Evolutionary conservation across 495 filamentous ascomycete genomes (phyloP).

Genomic region (Haplographium delicatum): DNA sequence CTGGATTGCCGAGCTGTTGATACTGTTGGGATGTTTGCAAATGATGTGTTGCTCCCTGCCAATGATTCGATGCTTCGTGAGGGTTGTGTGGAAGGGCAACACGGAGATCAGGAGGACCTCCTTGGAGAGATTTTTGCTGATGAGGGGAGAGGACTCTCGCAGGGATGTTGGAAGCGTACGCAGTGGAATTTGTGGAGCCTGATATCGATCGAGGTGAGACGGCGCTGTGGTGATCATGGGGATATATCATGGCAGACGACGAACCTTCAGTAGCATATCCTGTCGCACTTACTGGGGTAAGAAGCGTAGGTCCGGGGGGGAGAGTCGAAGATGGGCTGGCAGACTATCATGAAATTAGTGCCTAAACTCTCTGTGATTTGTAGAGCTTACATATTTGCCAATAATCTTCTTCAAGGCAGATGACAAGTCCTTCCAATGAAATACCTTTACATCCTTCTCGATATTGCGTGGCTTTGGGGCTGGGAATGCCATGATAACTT

Average conservation of each 20-base stretch:
- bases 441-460: constrained; percentile 98
- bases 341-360: constrained; percentile 22
- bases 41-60: constrained; percentile 16
- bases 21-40: constrained; percentile 10
- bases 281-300: constrained; percentile 23
- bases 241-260: constrained; percentile 17
- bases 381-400: constrained; percentile 80
- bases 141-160: constrained; percentile 23
- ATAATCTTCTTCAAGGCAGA: constrained; percentile 94
- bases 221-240: constrained; percentile 18
- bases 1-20: constrained; percentile 4
- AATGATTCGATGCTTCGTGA: constrained; percentile 15
- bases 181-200: constrained; percentile 18
- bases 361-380: not conserved
- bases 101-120: constrained; percentile 25
- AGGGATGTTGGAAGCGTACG: constrained; percentile 14
- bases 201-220: constrained; percentile 23
- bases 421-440: constrained; percentile 82
- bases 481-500: constrained; percentile 96
- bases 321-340: constrained; percentile 28
- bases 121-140: constrained; percentile 14
- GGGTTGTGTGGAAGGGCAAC: constrained; percentile 18
- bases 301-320: constrained; percentile 23
- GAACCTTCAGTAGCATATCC: constrained; percentile 22
- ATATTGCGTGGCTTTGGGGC: constrained; percentile 94